phyloP scores from a whole-genome alignment of 345 rosid species.

The Fremontodendron californicum region DNA sequence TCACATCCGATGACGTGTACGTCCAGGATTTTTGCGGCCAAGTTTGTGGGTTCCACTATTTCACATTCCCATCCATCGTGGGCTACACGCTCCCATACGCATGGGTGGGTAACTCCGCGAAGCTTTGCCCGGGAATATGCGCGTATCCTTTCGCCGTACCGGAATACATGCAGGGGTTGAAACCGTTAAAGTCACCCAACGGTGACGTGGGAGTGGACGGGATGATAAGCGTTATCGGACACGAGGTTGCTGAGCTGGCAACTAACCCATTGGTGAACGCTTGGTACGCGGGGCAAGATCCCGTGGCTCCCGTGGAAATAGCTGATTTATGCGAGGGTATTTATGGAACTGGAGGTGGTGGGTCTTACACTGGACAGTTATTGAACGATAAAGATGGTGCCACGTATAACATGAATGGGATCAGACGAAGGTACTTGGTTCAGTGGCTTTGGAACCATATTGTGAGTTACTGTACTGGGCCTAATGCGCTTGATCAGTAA shows the following conservation, averaged over 20 bases:
- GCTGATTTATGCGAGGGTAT: background rate
- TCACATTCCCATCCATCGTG: conserved; percentile 89
- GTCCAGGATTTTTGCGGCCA: conserved; percentile 92
- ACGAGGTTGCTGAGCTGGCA: background rate
- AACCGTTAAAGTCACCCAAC: background rate
- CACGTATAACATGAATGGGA: background rate
- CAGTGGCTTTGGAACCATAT: background rate
- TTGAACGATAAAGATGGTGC: background rate
- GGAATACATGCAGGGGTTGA: background rate
- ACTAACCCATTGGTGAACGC: background rate
- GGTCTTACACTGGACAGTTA: background rate
- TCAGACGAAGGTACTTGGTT: background rate
- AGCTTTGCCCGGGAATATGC: conserved; percentile 78
- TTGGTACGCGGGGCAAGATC: background rate
- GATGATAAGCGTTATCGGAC: background rate
- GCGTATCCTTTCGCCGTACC: conserved; percentile 84
- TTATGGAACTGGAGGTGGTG: background rate
- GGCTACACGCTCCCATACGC: conserved; percentile 94
- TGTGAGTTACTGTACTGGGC: background rate
- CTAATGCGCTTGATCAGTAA: background rate
- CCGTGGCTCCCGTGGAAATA: background rate
- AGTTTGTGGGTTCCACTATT: conserved; percentile 94
- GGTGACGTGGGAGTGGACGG: conserved; percentile 1
- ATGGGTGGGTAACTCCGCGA: conserved; percentile 97
- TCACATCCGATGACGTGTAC: conserved; percentile 81